phyloP scores from a whole-genome alignment of 2,329 filamentous ascomycete genomes.

The Byssochlamys sp. region DNA sequence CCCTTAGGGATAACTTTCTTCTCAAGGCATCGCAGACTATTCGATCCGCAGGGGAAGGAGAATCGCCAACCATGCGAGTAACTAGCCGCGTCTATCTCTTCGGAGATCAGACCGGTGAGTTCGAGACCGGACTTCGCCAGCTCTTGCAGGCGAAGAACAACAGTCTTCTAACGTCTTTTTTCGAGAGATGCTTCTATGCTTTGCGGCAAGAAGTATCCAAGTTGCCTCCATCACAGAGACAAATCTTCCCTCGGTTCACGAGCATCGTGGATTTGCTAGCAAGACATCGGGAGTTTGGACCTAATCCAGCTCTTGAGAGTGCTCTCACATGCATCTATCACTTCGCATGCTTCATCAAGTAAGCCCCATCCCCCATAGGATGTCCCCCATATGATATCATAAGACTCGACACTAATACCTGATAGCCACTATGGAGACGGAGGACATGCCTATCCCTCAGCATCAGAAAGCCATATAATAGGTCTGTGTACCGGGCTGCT shows the following conservation, averaged over 20 bases:
- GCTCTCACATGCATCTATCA: constrained; percentile 37
- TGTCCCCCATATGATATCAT: neutral
- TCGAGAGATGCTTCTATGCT: constrained; percentile 34
- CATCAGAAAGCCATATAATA: constrained; percentile 28
- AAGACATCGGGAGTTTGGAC: constrained; percentile 21
- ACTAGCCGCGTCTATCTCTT: constrained; percentile 34
- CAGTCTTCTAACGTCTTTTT: constrained; percentile 32
- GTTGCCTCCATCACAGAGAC: constrained; percentile 25
- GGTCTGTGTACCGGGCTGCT: constrained; percentile 37
- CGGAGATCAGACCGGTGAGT: constrained; percentile 38
- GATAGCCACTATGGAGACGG: constrained; percentile 34
- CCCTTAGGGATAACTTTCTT: neutral
- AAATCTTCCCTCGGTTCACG: constrained; percentile 31
- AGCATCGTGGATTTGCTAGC: constrained; percentile 30
- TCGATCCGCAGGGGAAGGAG: neutral
- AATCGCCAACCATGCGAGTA: constrained; percentile 16
- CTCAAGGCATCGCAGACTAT: neutral
- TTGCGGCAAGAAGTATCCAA: constrained; percentile 31
- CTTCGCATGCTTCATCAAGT: constrained; percentile 36
- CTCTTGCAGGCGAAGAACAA: constrained; percentile 35
- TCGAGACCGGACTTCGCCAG: constrained; percentile 32
- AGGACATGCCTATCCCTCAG: constrained; percentile 30
- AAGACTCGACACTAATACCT: constrained; percentile 7
- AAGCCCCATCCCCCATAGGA: constrained; percentile 11
- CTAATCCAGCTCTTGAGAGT: constrained; percentile 34